Evolutionary conservation across 768 basidiomycete genomes (phyloP).

Genomic region (Rhodotorula diobovata): DNA sequence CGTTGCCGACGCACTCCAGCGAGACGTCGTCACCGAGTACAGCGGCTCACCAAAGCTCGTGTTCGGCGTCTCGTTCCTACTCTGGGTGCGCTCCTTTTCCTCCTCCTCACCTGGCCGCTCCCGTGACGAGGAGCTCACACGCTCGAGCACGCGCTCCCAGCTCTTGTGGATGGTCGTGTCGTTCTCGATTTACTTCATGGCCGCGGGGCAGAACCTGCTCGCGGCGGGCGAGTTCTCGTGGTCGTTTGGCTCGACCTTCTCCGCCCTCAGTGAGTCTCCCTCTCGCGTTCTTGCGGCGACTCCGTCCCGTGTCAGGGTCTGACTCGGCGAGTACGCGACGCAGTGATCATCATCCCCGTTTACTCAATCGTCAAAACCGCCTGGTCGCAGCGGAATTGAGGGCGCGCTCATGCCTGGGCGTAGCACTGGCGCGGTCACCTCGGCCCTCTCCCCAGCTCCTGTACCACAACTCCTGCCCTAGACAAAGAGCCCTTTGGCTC

Average conservation of each 20-base stretch:
- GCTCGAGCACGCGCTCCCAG: background rate
- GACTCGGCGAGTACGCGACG: background rate
- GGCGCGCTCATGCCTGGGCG: too few species aligned
- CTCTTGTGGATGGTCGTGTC: slow-evolving; percentile 14
- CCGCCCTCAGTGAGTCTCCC: slow-evolving; percentile 9
- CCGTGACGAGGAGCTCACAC: too few species aligned
- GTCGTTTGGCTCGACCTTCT: slow-evolving; percentile 19
- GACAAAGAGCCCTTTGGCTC: too few species aligned
- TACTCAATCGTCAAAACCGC: slow-evolving; percentile 16
- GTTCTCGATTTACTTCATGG: slow-evolving; percentile 8
- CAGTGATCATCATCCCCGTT: slow-evolving; percentile 22
- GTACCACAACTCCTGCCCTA: too few species aligned
- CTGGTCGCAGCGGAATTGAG: background rate
- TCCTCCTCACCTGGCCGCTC: background rate
- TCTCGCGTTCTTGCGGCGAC: too few species aligned
- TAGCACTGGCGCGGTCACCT: too few species aligned
- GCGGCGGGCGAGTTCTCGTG: slow-evolving; percentile 19
- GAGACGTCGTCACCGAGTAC: background rate
- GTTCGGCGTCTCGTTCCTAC: slow-evolving; percentile 15
- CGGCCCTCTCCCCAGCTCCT: too few species aligned
- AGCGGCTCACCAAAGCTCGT: slow-evolving; percentile 12
- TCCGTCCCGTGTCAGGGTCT: too few species aligned
- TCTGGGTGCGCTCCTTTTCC: background rate
- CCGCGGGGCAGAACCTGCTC: slow-evolving; percentile 9
- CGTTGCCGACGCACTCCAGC: background rate